These are phyloP conservation scores for Acorus gramineus DNA, from an alignment of 106 monocot genomes.

Conservation along the genomic window DNA sequence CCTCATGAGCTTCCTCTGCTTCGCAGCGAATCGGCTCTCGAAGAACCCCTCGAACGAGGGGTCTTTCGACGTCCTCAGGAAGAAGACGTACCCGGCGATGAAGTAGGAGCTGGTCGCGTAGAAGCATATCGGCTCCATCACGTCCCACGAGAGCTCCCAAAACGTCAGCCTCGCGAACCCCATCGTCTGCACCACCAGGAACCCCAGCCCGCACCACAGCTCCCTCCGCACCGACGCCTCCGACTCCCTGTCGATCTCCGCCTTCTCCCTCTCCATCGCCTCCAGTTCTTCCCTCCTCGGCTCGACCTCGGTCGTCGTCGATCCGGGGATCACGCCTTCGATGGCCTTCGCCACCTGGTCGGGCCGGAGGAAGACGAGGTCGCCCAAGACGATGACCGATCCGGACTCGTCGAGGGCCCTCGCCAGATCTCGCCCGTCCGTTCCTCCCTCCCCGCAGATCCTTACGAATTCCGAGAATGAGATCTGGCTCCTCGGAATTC, in stretches of 20 bases:
- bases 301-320: background rate
- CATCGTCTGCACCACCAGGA: slow-evolving; percentile 26
- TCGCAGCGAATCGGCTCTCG: slow-evolving; percentile 24
- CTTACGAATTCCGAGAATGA: slow-evolving; percentile 6
- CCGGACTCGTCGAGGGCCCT: slow-evolving; percentile 9
- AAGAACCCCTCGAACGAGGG: slow-evolving; percentile 42
- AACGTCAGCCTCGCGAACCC: slow-evolving; percentile 54
- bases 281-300: slow-evolving; percentile 13
- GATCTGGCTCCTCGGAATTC: background rate
- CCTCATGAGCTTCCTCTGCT: slow-evolving; percentile 25
- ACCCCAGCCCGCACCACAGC: slow-evolving; percentile 33
- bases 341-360: slow-evolving; percentile 19
- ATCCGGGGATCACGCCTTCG: slow-evolving; percentile 18
- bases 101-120: slow-evolving; percentile 38
- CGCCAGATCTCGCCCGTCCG: slow-evolving; percentile 2
- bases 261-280: slow-evolving; percentile 30
- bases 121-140: slow-evolving; percentile 64
- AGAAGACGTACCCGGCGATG: slow-evolving; percentile 41
- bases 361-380: slow-evolving; percentile 16
- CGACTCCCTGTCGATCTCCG: slow-evolving; percentile 28
- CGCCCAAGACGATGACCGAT: slow-evolving; percentile 6
- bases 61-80: slow-evolving; percentile 30
- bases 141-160: slow-evolving; percentile 62
- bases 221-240: slow-evolving; percentile 19
- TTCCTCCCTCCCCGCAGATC: slow-evolving; percentile 7